These are phyloP conservation scores for Cordyceps tenuipes DNA, from an alignment of 2,329 filamentous ascomycete genomes.

Conservation along the genomic window DNA sequence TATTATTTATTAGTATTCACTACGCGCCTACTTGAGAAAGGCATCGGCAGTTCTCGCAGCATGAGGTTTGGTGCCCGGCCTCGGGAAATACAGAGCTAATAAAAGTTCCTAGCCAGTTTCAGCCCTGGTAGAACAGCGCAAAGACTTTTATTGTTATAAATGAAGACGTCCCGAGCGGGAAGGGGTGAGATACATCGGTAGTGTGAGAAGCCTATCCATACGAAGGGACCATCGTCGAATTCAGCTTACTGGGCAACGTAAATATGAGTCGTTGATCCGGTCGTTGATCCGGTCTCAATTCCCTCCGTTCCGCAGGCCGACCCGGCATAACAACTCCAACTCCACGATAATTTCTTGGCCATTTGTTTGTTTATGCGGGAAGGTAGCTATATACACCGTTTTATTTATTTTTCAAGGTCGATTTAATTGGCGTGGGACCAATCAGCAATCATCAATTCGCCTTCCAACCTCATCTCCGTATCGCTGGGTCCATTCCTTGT, in stretches of 20 bases:
- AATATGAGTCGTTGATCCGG: too few species aligned
- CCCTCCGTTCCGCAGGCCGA: background rate
- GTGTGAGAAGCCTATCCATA: too few species aligned
- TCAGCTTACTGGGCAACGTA: too few species aligned
- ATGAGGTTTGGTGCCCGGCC: background rate
- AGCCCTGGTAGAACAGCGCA: background rate
- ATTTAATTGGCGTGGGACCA: background rate
- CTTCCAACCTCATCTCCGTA: background rate
- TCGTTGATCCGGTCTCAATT: too few species aligned
- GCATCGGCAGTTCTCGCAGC: background rate
- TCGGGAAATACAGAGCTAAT: background rate
- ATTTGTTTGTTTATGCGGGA: constrained; percentile 1
- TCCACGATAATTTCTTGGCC: background rate
- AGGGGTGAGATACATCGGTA: background rate
- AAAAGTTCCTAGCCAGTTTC: constrained; percentile 1
- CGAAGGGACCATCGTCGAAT: too few species aligned
- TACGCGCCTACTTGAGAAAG: background rate
- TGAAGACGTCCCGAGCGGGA: background rate
- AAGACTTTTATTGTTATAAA: background rate
- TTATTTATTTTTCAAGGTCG: background rate
- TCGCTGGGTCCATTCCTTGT: background rate
- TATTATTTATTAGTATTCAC: background rate
- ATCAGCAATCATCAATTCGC: too few species aligned
- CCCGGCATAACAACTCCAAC: background rate
- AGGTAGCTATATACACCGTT: background rate